phyloP scores from a whole-genome alignment of 176 grass and related monocot species.

The Oryza coarctata region DNA sequence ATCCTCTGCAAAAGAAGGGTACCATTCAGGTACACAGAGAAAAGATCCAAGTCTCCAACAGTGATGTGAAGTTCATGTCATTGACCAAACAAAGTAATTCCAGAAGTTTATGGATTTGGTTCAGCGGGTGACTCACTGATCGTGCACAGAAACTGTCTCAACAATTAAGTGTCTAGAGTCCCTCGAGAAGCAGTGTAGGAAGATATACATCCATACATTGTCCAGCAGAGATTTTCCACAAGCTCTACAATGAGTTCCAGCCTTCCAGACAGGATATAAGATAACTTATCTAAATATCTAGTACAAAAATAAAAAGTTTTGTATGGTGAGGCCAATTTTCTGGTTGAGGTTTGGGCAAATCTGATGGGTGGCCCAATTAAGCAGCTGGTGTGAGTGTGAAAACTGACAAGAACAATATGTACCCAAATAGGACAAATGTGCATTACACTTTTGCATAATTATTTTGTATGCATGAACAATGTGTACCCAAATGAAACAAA shows the following conservation, averaged over 20 bases:
- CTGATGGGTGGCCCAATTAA: not conserved
- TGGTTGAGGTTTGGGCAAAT: constrained; percentile 6
- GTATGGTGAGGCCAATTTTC: not conserved
- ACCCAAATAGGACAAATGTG: not conserved
- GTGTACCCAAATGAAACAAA: not conserved
- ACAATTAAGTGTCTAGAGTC: constrained; percentile 8
- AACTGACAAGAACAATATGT: constrained; percentile 2
- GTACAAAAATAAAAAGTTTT: not conserved
- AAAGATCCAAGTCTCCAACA: not conserved
- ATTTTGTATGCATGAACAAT: not conserved
- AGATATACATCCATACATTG: constrained; percentile 14
- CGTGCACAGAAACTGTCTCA: not conserved
- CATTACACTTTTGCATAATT: constrained; percentile 11
- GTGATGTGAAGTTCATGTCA: not conserved
- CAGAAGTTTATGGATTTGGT: not conserved
- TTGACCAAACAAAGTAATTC: not conserved
- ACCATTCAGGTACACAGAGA: constrained; percentile 23
- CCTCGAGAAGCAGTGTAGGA: not conserved
- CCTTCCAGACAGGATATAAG: not conserved
- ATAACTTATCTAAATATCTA: not conserved
- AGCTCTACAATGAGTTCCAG: not conserved
- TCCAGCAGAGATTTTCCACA: not conserved
- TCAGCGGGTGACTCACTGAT: not conserved
- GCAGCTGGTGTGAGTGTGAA: not conserved
- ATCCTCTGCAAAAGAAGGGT: constrained; percentile 27